Base-by-base conservation (phyloP, 2,329 filamentous ascomycete species). In the Leptographium flavum region DNA sequence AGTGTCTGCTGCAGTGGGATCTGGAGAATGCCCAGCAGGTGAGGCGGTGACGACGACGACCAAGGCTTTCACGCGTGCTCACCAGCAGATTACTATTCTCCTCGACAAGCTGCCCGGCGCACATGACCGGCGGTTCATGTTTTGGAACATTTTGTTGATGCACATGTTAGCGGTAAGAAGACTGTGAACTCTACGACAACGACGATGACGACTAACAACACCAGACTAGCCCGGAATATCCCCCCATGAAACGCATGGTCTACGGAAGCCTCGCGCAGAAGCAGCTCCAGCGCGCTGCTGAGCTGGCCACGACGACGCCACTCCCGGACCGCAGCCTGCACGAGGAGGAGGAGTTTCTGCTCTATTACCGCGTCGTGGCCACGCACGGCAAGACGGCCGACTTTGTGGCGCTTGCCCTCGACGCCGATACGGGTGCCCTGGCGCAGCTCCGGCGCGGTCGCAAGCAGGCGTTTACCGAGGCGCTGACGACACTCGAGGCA, bases 1-100 rank as follows among this genome's bases (percentile, higher is more conserved):
- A 68, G 9, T 78, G 74, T 50, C 53, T 77, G 45, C 58, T 69
- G 49, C 63, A 72, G 43, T 74, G 70, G 64, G 74, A 79, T 51
- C 63, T 76, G 45, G 61, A 65, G 46, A 73, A 71, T 53, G 71
- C 73, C 2, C 74, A 78, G 55, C 70, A 74, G 62, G 72, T 75
- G 58, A 19, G n/a, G n/a, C n/a, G n/a, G n/a, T n/a, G n/a, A n/a
- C n/a, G n/a, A n/a, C n/a, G n/a, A n/a, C n/a, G n/a, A n/a, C n/a
- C n/a, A n/a, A n/a, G n/a, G n/a, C n/a, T n/a, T n/a, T n/a, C n/a
- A n/a, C 13, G 10, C 4, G 8, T n/a, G 13, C n/a, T 44, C n/a
- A 42, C 22, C 13, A 17, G 8, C 17, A 76, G 71, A 76, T 78
- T 53, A 69, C 73, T 0, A 69, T 69, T 1, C 65, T 68, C 0